A percentile compares a stretch with the other conserved stretches of the same genome.
These are phyloP conservation scores for Clarireedia monteithiana DNA, from an alignment of 2,329 filamentous ascomycete genomes.

Conservation along the genomic window DNA sequence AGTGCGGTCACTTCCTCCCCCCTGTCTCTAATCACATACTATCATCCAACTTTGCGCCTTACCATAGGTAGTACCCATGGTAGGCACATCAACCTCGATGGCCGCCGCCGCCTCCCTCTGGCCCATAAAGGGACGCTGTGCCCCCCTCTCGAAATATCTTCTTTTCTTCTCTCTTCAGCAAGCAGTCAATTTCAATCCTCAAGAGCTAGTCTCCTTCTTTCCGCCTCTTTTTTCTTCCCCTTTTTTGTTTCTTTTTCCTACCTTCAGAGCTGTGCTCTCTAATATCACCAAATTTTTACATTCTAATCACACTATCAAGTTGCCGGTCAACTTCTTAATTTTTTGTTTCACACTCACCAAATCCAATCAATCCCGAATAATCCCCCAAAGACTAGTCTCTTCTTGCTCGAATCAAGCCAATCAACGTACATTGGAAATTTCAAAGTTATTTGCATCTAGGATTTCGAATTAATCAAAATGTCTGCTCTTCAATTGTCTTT, in stretches of 20 bases:
- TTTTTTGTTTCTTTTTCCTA: slow-evolving; percentile 25
- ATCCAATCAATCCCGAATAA: slow-evolving; percentile 6
- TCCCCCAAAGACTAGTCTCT: slow-evolving; percentile 28
- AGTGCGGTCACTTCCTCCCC: background rate
- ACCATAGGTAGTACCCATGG: slow-evolving; percentile 1
- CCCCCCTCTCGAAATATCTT: slow-evolving; percentile 17
- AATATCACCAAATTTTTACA: slow-evolving; percentile 32
- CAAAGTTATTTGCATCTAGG: slow-evolving; percentile 31
- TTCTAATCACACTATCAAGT: slow-evolving; percentile 32
- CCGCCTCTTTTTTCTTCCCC: slow-evolving; percentile 35
- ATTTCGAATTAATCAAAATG: slow-evolving; percentile 49
- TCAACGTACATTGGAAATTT: slow-evolving; percentile 19
- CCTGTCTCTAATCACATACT: background rate
- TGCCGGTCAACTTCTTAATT: slow-evolving; percentile 50
- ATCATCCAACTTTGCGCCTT: slow-evolving; percentile 1
- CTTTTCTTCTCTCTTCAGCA: slow-evolving; percentile 49
- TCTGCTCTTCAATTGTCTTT: slow-evolving; percentile 91
- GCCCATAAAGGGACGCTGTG: slow-evolving; percentile 23
- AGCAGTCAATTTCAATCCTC: slow-evolving; percentile 43
- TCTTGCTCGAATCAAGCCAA: slow-evolving; percentile 32
- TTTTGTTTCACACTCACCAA: slow-evolving; percentile 42
- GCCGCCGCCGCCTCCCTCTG: background rate
- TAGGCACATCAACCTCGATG: background rate
- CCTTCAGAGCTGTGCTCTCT: slow-evolving; percentile 47
- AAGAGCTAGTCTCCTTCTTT: slow-evolving; percentile 40